These are phyloP conservation scores for Linanthus parryae DNA, from an alignment of 148 eudicot species.

Conservation along the genomic window DNA sequence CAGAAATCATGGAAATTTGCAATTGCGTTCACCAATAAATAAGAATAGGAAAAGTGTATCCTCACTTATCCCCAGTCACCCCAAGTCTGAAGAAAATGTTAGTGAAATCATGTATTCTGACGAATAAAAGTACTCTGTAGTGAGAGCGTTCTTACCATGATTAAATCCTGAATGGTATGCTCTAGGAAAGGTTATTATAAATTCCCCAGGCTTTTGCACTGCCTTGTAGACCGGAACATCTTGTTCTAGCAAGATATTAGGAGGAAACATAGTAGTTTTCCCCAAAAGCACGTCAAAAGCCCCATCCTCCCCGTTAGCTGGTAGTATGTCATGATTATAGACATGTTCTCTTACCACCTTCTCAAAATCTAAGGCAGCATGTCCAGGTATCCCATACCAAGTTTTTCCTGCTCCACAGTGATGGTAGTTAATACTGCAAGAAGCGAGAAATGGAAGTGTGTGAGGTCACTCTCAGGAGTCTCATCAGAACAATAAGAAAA, in stretches of 20 bases:
- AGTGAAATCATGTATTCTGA: too few species aligned
- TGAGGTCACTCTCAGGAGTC: too few species aligned
- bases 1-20: too few species aligned
- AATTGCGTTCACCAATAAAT: too few species aligned
- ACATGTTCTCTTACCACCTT: conserved; percentile 82
- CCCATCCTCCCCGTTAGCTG: conserved; percentile 85
- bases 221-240: conserved; percentile 90
- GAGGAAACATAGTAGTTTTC: conserved; percentile 95
- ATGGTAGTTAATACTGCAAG: conserved; percentile 88
- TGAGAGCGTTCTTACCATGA: conserved; percentile 76
- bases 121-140: background rate
- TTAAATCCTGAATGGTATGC: conserved; percentile 99
- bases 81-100: too few species aligned
- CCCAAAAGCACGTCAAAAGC: conserved; percentile 92
- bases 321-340: conserved; percentile 61
- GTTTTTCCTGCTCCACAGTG: conserved; percentile 99
- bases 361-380: conserved; percentile 85
- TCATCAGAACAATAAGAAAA: background rate
- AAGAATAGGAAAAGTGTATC: too few species aligned
- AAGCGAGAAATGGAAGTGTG: conserved; percentile 9
- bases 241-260: conserved; percentile 72
- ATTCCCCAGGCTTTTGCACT: conserved; percentile 96
- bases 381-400: conserved; percentile 99
- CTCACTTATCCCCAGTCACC: too few species aligned
- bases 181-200: conserved; percentile 83